Conservation (phyloP, 768 basidiomycete genomes). For the Psilocybe azurescens region DNA sequence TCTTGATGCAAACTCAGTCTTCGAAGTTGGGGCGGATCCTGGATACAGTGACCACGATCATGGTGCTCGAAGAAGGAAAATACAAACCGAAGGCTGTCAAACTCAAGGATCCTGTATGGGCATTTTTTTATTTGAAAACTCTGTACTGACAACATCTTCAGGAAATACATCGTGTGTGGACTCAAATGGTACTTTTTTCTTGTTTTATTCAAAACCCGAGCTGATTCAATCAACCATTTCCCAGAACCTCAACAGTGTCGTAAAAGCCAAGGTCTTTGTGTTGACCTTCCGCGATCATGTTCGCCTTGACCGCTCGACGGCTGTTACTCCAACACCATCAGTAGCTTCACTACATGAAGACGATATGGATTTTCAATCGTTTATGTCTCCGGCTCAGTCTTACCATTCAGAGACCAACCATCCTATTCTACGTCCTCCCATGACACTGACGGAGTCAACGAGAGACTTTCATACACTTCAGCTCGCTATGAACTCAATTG, state of each 20-base stretch:
- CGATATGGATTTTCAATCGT: too few relatives aligned
- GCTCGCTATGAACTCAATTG: too few relatives aligned
- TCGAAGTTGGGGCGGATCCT: constrained; percentile 11
- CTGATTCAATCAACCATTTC: neutral
- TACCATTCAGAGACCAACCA: too few relatives aligned
- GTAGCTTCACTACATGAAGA: neutral
- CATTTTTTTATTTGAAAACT: neutral
- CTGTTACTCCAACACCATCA: neutral
- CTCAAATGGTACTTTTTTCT: constrained; percentile 7
- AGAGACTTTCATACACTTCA: too few relatives aligned
- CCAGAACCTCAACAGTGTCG: constrained; percentile 12
- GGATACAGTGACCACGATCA: constrained; percentile 10
- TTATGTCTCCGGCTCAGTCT: too few relatives aligned
- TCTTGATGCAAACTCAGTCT: constrained; percentile 4
- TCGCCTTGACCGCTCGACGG: neutral
- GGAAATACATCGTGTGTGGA: constrained; percentile 15
- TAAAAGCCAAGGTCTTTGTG: constrained; percentile 17
- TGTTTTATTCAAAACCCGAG: neutral
- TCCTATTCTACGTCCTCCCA: too few relatives aligned
- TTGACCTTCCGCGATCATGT: constrained; percentile 15
- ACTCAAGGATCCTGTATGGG: constrained; percentile 13
- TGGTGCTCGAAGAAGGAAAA: constrained; percentile 16
- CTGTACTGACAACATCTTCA: neutral
- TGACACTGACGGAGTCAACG: too few relatives aligned
- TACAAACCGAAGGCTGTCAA: constrained; percentile 8